These are phyloP conservation scores for Acanthamoeba royreba DNA, from an alignment of 208 protist species.

Conservation along the genomic window DNA sequence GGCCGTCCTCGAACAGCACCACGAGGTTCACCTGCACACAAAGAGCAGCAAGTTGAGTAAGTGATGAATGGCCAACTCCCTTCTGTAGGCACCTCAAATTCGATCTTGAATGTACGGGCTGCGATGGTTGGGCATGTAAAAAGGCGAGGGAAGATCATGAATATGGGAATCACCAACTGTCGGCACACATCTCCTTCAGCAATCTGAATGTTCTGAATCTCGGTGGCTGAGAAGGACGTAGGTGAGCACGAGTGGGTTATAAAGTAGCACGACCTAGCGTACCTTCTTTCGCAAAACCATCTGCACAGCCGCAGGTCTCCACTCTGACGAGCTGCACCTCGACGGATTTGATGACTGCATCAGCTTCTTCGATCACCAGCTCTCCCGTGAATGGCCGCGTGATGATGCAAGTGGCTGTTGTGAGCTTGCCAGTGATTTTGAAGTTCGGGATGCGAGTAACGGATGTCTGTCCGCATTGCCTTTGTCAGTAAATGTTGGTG, in stretches of 20 bases:
- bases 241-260: background rate
- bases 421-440: slow-evolving; percentile 75
- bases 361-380: slow-evolving; percentile 73
- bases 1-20: slow-evolving; percentile 77
- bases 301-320: slow-evolving; percentile 79
- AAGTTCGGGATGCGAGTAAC: slow-evolving; percentile 74
- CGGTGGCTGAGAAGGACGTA: slow-evolving; percentile 65
- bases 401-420: slow-evolving; percentile 75
- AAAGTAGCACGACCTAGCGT: background rate
- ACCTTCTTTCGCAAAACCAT: slow-evolving; percentile 72
- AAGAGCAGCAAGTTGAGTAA: background rate
- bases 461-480: slow-evolving; percentile 11
- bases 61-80: too few species aligned
- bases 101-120: slow-evolving; percentile 81
- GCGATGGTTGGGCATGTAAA: slow-evolving; percentile 84
- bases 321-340: slow-evolving; percentile 87
- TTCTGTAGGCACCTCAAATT: slow-evolving; percentile 73
- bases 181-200: slow-evolving; percentile 82
- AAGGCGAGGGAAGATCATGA: slow-evolving; percentile 86
- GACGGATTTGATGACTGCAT: slow-evolving; percentile 78
- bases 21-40: slow-evolving; percentile 85
- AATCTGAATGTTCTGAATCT: slow-evolving; percentile 87
- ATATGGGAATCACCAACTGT: slow-evolving; percentile 77
- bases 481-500: background rate
- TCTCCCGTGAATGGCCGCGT: slow-evolving; percentile 77